A percentile compares a stretch with the other conserved stretches of the same genome.
Conservation (phyloP, 768 basidiomycete genomes). For the Macrolepiota dolichaula region DNA sequence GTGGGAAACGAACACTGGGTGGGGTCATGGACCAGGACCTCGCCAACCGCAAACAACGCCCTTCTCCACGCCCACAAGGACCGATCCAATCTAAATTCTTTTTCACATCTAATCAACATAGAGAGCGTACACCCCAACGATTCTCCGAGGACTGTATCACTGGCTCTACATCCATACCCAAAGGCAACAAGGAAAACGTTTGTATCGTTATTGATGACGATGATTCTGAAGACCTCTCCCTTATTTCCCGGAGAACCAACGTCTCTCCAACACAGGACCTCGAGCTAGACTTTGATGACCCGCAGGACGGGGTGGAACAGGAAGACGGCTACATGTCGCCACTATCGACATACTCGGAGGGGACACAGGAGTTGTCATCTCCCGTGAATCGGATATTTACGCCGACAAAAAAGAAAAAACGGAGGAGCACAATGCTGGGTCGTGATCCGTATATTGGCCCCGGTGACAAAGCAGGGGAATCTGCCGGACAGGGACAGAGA, state of each 20-base stretch:
- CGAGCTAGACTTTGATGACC: conserved; percentile 35
- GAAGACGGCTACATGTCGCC: conserved; percentile 87
- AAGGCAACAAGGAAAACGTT: conserved; percentile 43
- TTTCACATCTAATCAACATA: conserved; percentile 6
- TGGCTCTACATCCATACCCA: conserved; percentile 30
- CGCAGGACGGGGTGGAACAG: conserved; percentile 52
- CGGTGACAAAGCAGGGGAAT: neutral
- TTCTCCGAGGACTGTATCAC: conserved; percentile 17
- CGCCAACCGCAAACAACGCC: conserved; percentile 40
- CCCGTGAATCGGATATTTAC: conserved; percentile 36
- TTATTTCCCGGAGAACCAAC: conserved; percentile 20
- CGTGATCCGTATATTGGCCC: neutral
- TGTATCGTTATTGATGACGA: conserved; percentile 26
- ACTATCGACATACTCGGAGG: conserved; percentile 48
- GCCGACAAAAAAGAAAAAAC: conserved; percentile 13
- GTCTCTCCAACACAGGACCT: conserved; percentile 28
- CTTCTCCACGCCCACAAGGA: conserved; percentile 13
- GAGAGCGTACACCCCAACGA: conserved; percentile 18
- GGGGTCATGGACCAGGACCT: conserved; percentile 70
- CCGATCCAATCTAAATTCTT: conserved; percentile 38
- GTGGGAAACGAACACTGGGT: conserved; percentile 72
- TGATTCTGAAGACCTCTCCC: conserved; percentile 21
- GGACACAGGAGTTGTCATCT: conserved; percentile 66
- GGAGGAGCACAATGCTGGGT: conserved; percentile 6
- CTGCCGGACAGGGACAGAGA: neutral